phyloP scores from a whole-genome alignment of 805 yeast genomes.

The Zygosaccharomyces rouxii region DNA sequence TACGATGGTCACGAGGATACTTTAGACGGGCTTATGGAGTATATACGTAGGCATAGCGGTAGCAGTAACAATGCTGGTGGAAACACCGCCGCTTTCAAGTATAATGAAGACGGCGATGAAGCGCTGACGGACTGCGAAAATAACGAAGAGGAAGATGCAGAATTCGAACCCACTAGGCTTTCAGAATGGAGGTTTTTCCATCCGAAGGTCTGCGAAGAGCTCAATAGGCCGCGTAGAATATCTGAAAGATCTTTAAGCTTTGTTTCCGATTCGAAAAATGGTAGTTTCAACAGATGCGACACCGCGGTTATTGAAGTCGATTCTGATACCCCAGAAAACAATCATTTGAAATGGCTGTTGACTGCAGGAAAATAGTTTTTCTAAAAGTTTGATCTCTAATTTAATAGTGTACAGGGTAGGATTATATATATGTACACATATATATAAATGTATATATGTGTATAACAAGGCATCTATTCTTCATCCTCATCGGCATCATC shows the following conservation, averaged over 20 bases:
- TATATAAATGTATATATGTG: background rate
- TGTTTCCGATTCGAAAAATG: constrained; percentile 27
- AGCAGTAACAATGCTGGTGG: background rate
- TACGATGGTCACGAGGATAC: constrained; percentile 34
- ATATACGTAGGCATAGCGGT: constrained; percentile 8
- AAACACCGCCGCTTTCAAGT: constrained; percentile 3
- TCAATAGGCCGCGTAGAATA: constrained; percentile 25
- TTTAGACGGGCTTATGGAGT: constrained; percentile 15
- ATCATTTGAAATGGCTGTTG: constrained; percentile 15
- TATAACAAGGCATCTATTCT: constrained; percentile 17
- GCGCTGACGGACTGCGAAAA: constrained; percentile 13
- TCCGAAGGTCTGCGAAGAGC: constrained; percentile 17
- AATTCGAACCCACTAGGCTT: constrained; percentile 3
- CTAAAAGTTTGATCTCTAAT: background rate
- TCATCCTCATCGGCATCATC: constrained; percentile 50
- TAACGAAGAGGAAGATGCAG: constrained; percentile 13
- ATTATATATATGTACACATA: background rate
- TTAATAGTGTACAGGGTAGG: background rate
- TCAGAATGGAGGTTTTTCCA: constrained; percentile 5
- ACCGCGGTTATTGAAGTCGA: constrained; percentile 22
- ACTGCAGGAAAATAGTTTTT: background rate
- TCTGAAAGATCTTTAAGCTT: constrained; percentile 28
- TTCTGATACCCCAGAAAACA: constrained; percentile 24
- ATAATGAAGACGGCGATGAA: constrained; percentile 12
- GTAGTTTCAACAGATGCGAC: constrained; percentile 21